These are phyloP conservation scores for Phytophthora tentaculata DNA, from an alignment of 352 stramenopile genomes.

Conservation along the genomic window DNA sequence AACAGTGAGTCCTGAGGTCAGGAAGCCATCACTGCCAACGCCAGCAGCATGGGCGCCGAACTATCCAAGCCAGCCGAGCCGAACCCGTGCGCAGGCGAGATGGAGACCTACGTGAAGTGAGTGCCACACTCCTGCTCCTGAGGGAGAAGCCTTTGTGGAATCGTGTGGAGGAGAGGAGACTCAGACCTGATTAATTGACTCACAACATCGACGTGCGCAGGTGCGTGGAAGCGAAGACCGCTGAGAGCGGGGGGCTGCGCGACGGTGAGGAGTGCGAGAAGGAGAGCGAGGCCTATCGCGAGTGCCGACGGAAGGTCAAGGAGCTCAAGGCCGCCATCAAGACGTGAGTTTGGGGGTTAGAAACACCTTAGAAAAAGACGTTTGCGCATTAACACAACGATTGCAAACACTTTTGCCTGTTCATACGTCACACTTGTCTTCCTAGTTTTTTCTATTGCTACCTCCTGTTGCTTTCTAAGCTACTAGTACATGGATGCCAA, in stretches of 20 bases:
- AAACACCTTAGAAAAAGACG: not conserved
- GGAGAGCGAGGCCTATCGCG: conserved; percentile 67
- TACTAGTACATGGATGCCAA: conserved; percentile 21
- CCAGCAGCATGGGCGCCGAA: conserved; percentile 61
- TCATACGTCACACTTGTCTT: conserved; percentile 11
- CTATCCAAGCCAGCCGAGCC: conserved; percentile 49
- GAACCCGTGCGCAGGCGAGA: conserved; percentile 65
- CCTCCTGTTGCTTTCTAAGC: conserved; percentile 7
- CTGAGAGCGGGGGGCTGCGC: conserved; percentile 64
- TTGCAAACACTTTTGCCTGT: conserved; percentile 12
- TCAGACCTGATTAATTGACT: conserved; percentile 11
- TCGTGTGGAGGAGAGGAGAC: conserved; percentile 14
- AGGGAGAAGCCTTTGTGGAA: not conserved
- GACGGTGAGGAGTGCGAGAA: conserved; percentile 76
- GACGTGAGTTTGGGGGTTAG: conserved; percentile 6
- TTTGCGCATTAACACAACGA: conserved; percentile 5
- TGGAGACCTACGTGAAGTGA: conserved; percentile 81
- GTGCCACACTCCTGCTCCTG: conserved; percentile 26
- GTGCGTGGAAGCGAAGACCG: conserved; percentile 66
- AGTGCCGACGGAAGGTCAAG: conserved; percentile 60
- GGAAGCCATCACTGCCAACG: not conserved
- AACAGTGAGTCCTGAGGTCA: conserved; percentile 14
- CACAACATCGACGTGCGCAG: conserved; percentile 25
- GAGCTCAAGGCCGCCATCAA: conserved; percentile 40
- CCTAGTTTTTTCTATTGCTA: conserved; percentile 20